Evolutionary conservation across 768 basidiomycete species (phyloP), one percentile per base, ranked within the genome.

Genomic region (Collybiopsis confluens): DNA sequence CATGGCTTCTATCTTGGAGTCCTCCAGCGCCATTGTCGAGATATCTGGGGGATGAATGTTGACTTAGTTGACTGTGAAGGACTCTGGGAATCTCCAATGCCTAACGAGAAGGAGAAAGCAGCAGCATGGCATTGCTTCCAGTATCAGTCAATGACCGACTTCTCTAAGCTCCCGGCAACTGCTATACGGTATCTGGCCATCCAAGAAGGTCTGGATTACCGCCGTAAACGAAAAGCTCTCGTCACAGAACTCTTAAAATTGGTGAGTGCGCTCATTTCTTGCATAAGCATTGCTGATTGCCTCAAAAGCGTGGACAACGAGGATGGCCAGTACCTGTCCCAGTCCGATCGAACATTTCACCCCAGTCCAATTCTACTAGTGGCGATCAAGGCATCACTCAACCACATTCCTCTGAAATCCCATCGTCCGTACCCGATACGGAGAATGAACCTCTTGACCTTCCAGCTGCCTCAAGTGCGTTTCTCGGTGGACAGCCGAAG

Each of bases 31-130:
- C 60, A 61, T 28, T 58, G 56, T 44, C 47, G 56, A 8, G 9
- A 48, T 0, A 59, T 69, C 35, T 59, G 65, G 50, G 62, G 64
- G 7, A 65, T 67, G 64, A 53, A 59, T 48, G 57, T 59, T 20
- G 42, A 49, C 3, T 44, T 57, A 18, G 45, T 49, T 1, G 65
- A 63, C 52, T 61, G 64, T 8, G 52, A 59, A 33, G 64, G 61
- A 4, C n/a, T 26, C 9, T 44, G 51, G 51, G 51, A 52, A 18
- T 7, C 30, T 2, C 6, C 21, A 20, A 11, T 16, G 4, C 41
- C 51, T 28, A 52, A 6, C 3, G 51, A 52, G 10, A 41, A 52
- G 16, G 26, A 33, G 7, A 42, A 43, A 16, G 13, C n/a, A 4
- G 5, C n/a, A 7, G 51, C 23, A 15, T 15, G 18, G 26, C 4